Evolutionary conservation across 2,329 filamentous ascomycete genomes (phyloP), one percentile per base, ranked within the genome.

Genomic region (Ceratocystis variospora): DNA sequence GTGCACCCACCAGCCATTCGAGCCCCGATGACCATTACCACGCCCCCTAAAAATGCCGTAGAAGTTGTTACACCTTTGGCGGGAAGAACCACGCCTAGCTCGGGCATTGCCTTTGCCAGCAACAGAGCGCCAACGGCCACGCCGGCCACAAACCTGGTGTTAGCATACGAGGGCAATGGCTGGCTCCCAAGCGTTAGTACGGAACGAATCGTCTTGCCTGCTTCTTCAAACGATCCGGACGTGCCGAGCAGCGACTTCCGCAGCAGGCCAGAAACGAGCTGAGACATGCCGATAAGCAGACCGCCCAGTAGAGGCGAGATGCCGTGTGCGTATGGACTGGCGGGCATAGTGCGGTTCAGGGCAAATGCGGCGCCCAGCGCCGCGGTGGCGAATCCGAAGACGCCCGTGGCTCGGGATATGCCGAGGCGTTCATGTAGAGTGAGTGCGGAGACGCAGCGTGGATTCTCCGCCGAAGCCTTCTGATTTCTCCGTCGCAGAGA

Each of bases 1-100:
- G 86, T 87, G 69, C 86, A 89, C 0, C 86, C 86, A 1, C 84
- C 85, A 0, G 82, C 85, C 65, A 87, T 71, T 62, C 85, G 79
- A 1, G 84, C 78, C 0, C 86, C 86, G 7, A 88, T 72, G 0
- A 80, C 78, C 75, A 87, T 81, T 15, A 80, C 67, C 2, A 80
- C 75, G 0, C 86, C 86, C 1, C 86, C 86, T 0, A 77, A 59
- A 0, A 79, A 70, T 0, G 83, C 80, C 68, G 76, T 72, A 1
- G 71, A 28, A 0, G 77, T 75, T 3, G 75, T 71, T 0, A 78
- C 71, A 0, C 63, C 41, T 31, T 76, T 71, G 3, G 68, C 71
- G 0, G 71, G 68, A 4, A 68, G 66, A 0, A 72, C 68, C n/a
- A 76, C 67, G 5, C 71, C 68, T 0, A 70, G 66, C 10, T 72